Evolutionary conservation across 257 asterid species (phyloP).

Genomic region (Jacaranda mimosifolia): DNA sequence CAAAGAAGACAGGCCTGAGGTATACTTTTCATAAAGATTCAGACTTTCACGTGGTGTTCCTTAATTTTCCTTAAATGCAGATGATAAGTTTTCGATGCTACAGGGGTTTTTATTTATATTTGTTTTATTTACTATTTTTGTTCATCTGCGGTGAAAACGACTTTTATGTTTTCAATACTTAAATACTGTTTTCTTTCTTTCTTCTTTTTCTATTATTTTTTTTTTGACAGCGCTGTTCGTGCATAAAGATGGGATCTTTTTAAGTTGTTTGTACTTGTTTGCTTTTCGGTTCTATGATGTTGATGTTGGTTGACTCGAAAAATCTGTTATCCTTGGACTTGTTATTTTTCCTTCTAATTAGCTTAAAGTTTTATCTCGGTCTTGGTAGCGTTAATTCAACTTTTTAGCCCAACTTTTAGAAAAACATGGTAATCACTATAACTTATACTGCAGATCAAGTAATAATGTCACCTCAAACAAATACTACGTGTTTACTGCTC

Average conservation of each 20-base stretch:
- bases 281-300: neutral
- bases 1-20: slow-evolving; percentile 98
- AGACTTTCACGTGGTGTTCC: neutral
- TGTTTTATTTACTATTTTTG: neutral
- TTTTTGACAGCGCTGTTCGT: neutral
- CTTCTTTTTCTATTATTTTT: too few species aligned
- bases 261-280: neutral
- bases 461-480: too few species aligned
- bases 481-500: too few species aligned
- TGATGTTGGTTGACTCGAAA: neutral
- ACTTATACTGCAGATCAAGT: too few species aligned
- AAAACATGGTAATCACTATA: too few species aligned
- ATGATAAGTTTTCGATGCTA: neutral
- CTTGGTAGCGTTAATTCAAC: neutral
- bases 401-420: too few species aligned
- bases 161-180: too few species aligned
- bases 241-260: slow-evolving; percentile 5
- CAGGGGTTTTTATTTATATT: neutral
- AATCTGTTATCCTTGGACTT: neutral
- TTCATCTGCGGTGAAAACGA: too few species aligned
- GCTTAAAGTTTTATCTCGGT: neutral
- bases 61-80: neutral
- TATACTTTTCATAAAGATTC: slow-evolving; percentile 31
- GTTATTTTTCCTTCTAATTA: neutral
- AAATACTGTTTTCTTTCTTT: neutral